Percentiles rank a stretch among this genome's conserved stretches.
These are phyloP conservation scores for Maudiozyma serrabonitensis DNA, from an alignment of 805 yeast species.

Conservation along the genomic window DNA sequence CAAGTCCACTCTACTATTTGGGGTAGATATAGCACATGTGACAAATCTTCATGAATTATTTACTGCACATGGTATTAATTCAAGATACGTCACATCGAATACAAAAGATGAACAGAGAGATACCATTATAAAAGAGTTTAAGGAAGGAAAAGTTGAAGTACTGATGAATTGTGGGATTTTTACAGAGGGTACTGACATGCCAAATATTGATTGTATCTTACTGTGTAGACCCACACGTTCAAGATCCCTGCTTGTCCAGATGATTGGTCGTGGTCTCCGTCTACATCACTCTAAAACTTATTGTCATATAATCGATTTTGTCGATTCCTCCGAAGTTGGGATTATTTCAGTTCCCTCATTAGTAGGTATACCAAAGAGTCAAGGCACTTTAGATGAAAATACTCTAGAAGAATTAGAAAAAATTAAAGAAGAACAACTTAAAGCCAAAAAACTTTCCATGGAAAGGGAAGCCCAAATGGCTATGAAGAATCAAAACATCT, in stretches of 20 bases:
- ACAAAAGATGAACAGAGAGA: slow-evolving; percentile 47
- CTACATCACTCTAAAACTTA: slow-evolving; percentile 46
- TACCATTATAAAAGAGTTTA: slow-evolving; percentile 46
- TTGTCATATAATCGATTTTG: slow-evolving; percentile 73
- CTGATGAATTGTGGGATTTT: slow-evolving; percentile 81
- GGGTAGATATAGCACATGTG: slow-evolving; percentile 67
- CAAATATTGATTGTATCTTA: slow-evolving; percentile 72
- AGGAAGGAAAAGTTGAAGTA: slow-evolving; percentile 53
- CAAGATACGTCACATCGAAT: slow-evolving; percentile 61
- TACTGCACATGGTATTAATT: slow-evolving; percentile 49
- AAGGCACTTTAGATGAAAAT: slow-evolving; percentile 22
- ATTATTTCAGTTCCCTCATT: slow-evolving; percentile 48
- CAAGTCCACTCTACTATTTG: slow-evolving; percentile 64
- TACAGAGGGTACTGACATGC: slow-evolving; percentile 93
- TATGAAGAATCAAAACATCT: not conserved
- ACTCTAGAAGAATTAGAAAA: slow-evolving; percentile 28
- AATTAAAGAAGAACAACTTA: slow-evolving; percentile 11
- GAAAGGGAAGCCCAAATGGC: not conserved
- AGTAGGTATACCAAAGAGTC: slow-evolving; percentile 25
- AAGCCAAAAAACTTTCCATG: slow-evolving; percentile 2
- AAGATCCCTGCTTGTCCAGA: slow-evolving; percentile 60
- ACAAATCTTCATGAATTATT: slow-evolving; percentile 42
- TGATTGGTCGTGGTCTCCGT: slow-evolving; percentile 87
- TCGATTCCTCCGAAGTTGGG: slow-evolving; percentile 48
- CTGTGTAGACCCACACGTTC: slow-evolving; percentile 78